Conservation (phyloP, 306 rosid species). For the Psophocarpus tetragonolobus region DNA sequence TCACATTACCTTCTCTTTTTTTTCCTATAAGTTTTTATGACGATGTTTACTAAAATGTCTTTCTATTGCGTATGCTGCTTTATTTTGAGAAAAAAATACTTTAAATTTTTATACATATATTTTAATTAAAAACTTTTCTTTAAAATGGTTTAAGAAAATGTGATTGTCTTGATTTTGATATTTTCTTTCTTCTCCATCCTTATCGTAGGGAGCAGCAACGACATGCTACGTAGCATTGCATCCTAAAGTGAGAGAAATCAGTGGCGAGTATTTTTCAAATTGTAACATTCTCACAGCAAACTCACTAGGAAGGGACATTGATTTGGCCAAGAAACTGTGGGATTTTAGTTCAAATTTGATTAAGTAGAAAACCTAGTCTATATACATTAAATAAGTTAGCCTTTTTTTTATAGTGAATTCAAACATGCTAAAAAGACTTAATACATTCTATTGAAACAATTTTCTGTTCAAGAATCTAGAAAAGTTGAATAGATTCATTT, state of each 20-base stretch:
- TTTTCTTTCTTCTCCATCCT: neutral
- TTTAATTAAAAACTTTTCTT: too few relatives aligned
- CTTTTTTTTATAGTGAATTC: neutral
- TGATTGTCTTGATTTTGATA: neutral
- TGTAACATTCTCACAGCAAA: slow-evolving; percentile 50
- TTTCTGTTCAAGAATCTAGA: too few relatives aligned
- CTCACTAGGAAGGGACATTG: slow-evolving; percentile 42
- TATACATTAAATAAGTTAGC: neutral
- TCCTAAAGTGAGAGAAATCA: slow-evolving; percentile 65
- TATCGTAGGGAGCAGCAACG: too few relatives aligned
- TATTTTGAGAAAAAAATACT: too few relatives aligned
- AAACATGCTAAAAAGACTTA: neutral
- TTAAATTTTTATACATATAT: too few relatives aligned
- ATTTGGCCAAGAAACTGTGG: slow-evolving; percentile 75
- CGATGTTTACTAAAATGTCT: too few relatives aligned
- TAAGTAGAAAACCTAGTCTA: neutral
- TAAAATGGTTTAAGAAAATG: too few relatives aligned
- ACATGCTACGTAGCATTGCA: too few relatives aligned
- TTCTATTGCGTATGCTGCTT: too few relatives aligned
- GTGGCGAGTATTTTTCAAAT: slow-evolving; percentile 66
- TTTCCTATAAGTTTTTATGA: too few relatives aligned
- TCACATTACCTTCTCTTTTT: too few relatives aligned
- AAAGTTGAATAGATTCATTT: too few relatives aligned
- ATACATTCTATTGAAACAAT: neutral
- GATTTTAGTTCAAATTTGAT: slow-evolving; percentile 54